Base-by-base conservation (phyloP, 768 basidiomycete species). In the Termitomyces sp. region DNA sequence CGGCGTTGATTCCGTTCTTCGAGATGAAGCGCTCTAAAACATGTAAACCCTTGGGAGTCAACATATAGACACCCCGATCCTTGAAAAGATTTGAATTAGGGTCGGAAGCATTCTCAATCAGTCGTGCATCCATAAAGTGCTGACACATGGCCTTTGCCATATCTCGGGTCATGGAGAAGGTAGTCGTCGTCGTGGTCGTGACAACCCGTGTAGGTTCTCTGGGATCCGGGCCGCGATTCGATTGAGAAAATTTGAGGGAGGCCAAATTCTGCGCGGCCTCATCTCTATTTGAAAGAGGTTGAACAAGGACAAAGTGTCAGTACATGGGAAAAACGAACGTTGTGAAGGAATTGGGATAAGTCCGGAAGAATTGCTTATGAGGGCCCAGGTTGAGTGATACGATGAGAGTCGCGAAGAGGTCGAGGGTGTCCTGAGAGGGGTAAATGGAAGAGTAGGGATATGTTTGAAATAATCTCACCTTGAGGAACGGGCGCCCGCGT, bases 131-230 rank as follows among this genome's bases (percentile, higher is more conserved):
- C 93, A 99, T 97, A 69, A 98, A 98, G 70, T 98, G 94, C 73
- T 99, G 97, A 75, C 93, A 91, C 88, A 99, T 98, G 35, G 93
- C 94, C 76, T 98, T 98, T 61, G 97, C 97, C 91, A 99, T 98
- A 45, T 99, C 97, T 64, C 97, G 89, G 63, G 94, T 93, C 97
- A 99, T 98, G 60, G 94, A 94, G 77, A 99, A 99, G 35, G 97
- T 99, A 43, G 97, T 99, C 5, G 97, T 98, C 6, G 97, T 99
- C 0, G 97, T 99, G 0, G 97, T 99, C 66, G 97, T 99, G 69
- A 99, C 90, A 73, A 99, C 93, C 68, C 97, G 89, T 72, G 91
- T 86, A 66, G 94, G 94, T 73, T 99, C 97, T 76, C 93, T 89
- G 63, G 97, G 96, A 80, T 99, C 97, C 67, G 95, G 91, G 64